A percentile compares a stretch with the other conserved stretches of the same genome.
phyloP scores from a whole-genome alignment of 1,284 basidiomycete species.

The Pholiota adiposa region DNA sequence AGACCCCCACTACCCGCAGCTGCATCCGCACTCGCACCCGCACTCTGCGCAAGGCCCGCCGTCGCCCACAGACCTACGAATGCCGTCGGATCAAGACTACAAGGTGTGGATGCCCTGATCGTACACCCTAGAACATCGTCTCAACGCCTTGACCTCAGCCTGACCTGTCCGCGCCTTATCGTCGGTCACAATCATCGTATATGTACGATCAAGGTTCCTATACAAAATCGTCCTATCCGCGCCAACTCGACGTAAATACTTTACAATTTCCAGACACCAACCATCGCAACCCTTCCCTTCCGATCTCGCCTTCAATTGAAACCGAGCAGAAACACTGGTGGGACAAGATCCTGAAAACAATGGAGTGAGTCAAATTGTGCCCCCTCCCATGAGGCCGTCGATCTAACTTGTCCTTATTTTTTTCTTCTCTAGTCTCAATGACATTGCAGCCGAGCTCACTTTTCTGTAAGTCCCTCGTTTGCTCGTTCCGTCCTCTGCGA shows the following conservation, averaged over 20 bases:
- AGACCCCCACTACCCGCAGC: constrained; percentile 24
- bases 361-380: constrained; percentile 37
- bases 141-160: constrained; percentile 21
- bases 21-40: constrained; percentile 15
- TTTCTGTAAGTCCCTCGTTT: constrained; percentile 55
- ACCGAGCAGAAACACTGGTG: constrained; percentile 63
- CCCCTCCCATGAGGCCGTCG: not conserved
- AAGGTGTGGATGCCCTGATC: constrained; percentile 28
- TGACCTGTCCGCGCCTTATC: constrained; percentile 23
- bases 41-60: constrained; percentile 20
- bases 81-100: constrained; percentile 30
- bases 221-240: constrained; percentile 38
- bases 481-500: constrained; percentile 2
- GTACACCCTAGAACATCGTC: constrained; percentile 3
- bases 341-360: constrained; percentile 59
- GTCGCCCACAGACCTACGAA: constrained; percentile 33
- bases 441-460: constrained; percentile 56
- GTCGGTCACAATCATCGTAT: constrained; percentile 24
- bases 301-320: constrained; percentile 46
- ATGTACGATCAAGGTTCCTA: constrained; percentile 37
- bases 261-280: constrained; percentile 31
- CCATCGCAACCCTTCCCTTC: constrained; percentile 39
- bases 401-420: constrained; percentile 8
- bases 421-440: constrained; percentile 43
- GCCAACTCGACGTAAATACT: constrained; percentile 40